Base-by-base conservation (phyloP, 2,329 filamentous ascomycete species). In the Cladobotryum mycophilum region DNA sequence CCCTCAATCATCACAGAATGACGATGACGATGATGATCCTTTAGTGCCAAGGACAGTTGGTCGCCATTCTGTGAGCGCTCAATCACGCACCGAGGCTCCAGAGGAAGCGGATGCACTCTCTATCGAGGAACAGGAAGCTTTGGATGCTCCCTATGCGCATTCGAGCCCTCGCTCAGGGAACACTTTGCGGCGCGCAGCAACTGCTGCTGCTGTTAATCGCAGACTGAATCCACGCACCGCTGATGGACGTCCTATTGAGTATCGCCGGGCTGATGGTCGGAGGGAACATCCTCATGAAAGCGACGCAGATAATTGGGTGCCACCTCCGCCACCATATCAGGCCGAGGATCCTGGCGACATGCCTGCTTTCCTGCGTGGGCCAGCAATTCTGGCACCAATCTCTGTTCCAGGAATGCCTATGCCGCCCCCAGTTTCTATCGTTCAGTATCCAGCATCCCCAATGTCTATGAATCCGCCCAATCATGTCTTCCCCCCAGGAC, bases 251-350 rank as follows among this genome's bases (percentile, higher is more conserved):
- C 75, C 70, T 37, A 75, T 83, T 42, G 70, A 84, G 58, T 87
- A 86, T 62, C 79, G 83, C 41, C 79, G 85, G 42, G 84, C 85
- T 13, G 84, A 88, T 66, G 83, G 84, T 6, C 76, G 84, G 40
- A 75, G 80, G 40, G 85, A 91, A 60, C 78, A 89, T 58, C 88
- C 88, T 4, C 88, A 93, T 65, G 88, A 93, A 67, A 92, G 88
- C 56, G 88, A 93, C 64, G 88, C 88, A 4, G 89, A 93, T 60
- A 89, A 91, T 59, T 95, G 89, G 89, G 86, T 90, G 4, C 87
- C 88, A 5, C 89, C 89, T 5, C 89, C 89, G 8, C 89, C 89
- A 3, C 88, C 88, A 1, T 95, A 95, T 60, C 81, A 83, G 38
- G 79, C 81, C 49, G 82, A 86, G 0, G 79, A 81, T 44, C 79